Evolutionary conservation across 352 stramenopile species (phyloP).

Genomic region (Pythium dissotocum): DNA sequence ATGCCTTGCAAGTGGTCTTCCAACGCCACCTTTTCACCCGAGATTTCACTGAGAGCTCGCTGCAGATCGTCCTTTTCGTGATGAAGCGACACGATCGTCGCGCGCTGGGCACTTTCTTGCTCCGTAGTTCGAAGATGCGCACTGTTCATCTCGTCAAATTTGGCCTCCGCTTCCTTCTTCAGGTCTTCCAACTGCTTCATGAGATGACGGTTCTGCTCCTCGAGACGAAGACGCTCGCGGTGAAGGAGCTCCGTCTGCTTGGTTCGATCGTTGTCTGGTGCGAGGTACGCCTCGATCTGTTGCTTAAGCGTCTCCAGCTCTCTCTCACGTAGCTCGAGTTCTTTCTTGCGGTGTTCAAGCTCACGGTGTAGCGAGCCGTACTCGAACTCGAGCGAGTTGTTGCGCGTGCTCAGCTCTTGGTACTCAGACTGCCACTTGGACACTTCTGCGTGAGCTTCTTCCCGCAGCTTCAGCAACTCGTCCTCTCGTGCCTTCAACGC

Average conservation of each 20-base stretch:
- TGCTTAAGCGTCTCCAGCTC: constrained; percentile 50
- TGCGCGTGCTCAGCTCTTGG: constrained; percentile 43
- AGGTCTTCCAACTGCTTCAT: constrained; percentile 45
- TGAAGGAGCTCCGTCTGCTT: constrained; percentile 62
- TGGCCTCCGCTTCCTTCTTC: constrained; percentile 41
- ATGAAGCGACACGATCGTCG: constrained; percentile 47
- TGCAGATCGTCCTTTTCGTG: constrained; percentile 69
- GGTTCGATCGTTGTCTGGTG: constrained; percentile 50
- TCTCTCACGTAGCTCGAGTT: constrained; percentile 50
- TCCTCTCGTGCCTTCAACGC: constrained; percentile 52
- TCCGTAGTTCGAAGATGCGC: constrained; percentile 43
- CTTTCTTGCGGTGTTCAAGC: constrained; percentile 50
- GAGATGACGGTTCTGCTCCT: constrained; percentile 61
- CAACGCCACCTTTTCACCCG: constrained; percentile 51
- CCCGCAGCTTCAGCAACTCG: constrained; percentile 35
- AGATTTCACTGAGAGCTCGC: constrained; percentile 42
- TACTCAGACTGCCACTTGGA: constrained; percentile 53
- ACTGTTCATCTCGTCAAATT: constrained; percentile 49
- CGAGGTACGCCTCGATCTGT: constrained; percentile 55
- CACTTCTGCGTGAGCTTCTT: constrained; percentile 42
- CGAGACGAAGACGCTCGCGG: constrained; percentile 48
- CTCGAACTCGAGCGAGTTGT: constrained; percentile 42
- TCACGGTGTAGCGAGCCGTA: constrained; percentile 49
- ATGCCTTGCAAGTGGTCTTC: constrained; percentile 48
- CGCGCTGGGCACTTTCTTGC: constrained; percentile 50